phyloP scores from a whole-genome alignment of 208 protist species.

The Crithidia mellificae region DNA sequence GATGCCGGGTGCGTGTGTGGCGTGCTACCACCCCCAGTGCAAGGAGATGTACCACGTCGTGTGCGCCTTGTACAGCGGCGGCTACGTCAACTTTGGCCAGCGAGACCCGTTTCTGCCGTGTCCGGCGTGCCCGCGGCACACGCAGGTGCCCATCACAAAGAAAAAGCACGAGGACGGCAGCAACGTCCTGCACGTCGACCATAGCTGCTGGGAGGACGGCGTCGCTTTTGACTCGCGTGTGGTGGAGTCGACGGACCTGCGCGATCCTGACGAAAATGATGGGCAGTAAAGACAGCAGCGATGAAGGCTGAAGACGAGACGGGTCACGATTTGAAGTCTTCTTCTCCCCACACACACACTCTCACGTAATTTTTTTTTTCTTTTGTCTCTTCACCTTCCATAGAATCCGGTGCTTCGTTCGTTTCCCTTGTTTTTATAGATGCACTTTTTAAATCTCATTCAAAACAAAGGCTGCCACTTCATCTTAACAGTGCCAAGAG shows the following conservation, averaged over 20 bases:
- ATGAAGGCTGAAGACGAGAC: too few species aligned
- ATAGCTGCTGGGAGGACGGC: conserved; percentile 74
- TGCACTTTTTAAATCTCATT: too few species aligned
- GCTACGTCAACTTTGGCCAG: conserved; percentile 89
- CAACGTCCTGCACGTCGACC: conserved; percentile 46
- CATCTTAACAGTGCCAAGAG: too few species aligned
- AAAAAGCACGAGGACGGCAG: conserved; percentile 16
- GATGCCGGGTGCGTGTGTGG: conserved; percentile 65
- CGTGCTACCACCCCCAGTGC: conserved; percentile 87
- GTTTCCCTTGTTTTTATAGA: too few species aligned
- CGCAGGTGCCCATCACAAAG: conserved; percentile 50
- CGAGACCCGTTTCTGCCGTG: conserved; percentile 81
- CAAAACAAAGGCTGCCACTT: too few species aligned
- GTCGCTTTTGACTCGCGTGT: conserved; percentile 85
- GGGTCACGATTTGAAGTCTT: neutral
- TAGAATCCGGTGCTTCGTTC: too few species aligned
- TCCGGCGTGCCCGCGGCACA: conserved; percentile 81
- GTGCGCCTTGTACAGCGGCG: conserved; percentile 74
- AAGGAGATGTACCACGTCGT: conserved; percentile 81
- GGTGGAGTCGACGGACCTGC: conserved; percentile 71
- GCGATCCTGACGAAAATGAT: conserved; percentile 86
- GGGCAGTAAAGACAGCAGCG: conserved; percentile 33
- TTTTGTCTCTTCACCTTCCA: too few species aligned
- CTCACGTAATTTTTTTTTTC: too few species aligned
- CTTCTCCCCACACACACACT: too few species aligned